Evolutionary conservation across 1,284 basidiomycete species (phyloP), one percentile per base, ranked within the genome.

Genomic region (Ganoderma meredithae): DNA sequence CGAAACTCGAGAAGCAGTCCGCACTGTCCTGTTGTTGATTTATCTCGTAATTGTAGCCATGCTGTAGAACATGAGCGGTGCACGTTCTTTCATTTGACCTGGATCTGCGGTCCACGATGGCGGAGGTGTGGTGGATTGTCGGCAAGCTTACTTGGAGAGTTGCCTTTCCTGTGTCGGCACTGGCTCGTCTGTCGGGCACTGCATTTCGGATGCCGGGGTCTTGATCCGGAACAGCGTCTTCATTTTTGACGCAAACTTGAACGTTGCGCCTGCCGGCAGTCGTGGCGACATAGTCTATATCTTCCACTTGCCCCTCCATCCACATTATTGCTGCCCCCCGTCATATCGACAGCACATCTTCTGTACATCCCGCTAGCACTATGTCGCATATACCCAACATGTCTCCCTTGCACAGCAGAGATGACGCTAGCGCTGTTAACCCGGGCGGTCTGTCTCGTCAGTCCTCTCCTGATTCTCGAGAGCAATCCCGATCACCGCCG

Each of bases 401-500:
- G 43, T 39, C 66, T 19, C 22, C 58, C 58, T 17, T 61, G 8
- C 52, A 43, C 62, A 19, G 65, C 22, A n/a, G 36, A 60, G 36
- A 36, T n/a, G 52, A 63, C 19, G 22, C 56, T 40, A 60, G 60
- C 19, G 22, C 56, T 40, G 63, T 22, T 12, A 52, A 55, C 59
- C 62, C 63, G 12, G 66, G 41, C 17, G 19, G 43, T 2, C 17
- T 58, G 33, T 49, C 71, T 33, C 64, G 52, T 58, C 63, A 64
- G 36, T 53, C 64, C 27, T 63, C 63, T 65, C 60, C 47, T 36
- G 69, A 69, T 63, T 71, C 69, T 27, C 64, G 71, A 41, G 69
- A 71, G 15, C 69, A 71, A 60, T 68, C 69, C 8, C 67, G 68
- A 27, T 72, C 69, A 41, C 69, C 69, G 4, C 71, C 71, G 9